Evolutionary conservation across 192 early-diverging fungal genomes (phyloP).

Genomic region (Martensiomyces pterosporus): DNA sequence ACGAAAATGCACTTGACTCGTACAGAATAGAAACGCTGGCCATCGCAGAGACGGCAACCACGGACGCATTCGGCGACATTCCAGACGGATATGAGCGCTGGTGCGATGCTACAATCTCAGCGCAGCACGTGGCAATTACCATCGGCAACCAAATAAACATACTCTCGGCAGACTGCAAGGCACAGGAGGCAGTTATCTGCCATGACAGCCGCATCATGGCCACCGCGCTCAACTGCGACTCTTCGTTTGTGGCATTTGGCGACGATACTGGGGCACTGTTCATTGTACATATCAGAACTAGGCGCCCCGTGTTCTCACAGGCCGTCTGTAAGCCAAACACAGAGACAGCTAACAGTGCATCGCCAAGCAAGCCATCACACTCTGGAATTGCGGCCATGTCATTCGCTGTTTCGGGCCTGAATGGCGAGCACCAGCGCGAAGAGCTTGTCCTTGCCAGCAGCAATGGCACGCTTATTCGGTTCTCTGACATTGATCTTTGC

Average conservation of each 20-base stretch:
- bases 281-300: conserved; percentile 37
- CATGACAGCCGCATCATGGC: conserved; percentile 16
- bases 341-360: background rate
- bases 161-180: conserved; percentile 11
- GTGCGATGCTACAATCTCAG: conserved; percentile 22
- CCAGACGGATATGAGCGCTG: too few species aligned
- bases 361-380: too few species aligned
- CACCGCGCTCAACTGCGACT: conserved; percentile 26
- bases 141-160: conserved; percentile 26
- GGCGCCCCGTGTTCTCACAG: conserved; percentile 32
- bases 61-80: background rate
- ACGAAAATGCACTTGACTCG: conserved; percentile 28
- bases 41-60: conserved; percentile 5
- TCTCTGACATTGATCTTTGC: conserved; percentile 18
- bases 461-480: conserved; percentile 23
- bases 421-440: background rate
- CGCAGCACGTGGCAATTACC: conserved; percentile 26
- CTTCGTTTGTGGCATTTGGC: conserved; percentile 46
- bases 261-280: conserved; percentile 29
- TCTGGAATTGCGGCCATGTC: conserved; percentile 12
- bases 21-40: conserved; percentile 45
- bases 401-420: conserved; percentile 10
- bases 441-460: conserved; percentile 31
- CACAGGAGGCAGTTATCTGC: conserved; percentile 27
- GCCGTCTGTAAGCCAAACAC: background rate